Evolutionary conservation across 176 grass and related monocot species (phyloP).

Genomic region (Melocanna baccifera): DNA sequence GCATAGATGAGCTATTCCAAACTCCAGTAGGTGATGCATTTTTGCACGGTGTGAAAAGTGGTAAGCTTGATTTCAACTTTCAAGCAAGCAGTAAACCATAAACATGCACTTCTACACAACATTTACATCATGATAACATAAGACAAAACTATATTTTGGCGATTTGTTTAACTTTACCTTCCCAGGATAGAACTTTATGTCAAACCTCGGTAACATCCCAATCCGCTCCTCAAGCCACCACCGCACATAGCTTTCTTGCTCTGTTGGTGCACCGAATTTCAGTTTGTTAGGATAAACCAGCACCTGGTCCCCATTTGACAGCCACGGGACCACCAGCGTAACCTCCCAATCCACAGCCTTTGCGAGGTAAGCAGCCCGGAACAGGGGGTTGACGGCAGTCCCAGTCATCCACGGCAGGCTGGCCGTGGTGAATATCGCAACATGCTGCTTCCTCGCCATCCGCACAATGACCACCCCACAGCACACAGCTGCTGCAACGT

Average conservation of each 20-base stretch:
- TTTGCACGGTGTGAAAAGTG: neutral
- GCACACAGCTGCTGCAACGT: constrained; percentile 35
- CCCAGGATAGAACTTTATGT: constrained; percentile 82
- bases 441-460: constrained; percentile 65
- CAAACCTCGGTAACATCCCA: constrained; percentile 48
- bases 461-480: neutral
- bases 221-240: constrained; percentile 80
- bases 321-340: constrained; percentile 81
- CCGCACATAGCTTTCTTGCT: constrained; percentile 73
- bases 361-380: constrained; percentile 86
- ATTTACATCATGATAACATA: constrained; percentile 11
- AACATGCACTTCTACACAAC: neutral
- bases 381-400: constrained; percentile 87
- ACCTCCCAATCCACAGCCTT: constrained; percentile 64
- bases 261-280: constrained; percentile 55
- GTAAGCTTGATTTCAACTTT: neutral
- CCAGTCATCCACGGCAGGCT: constrained; percentile 97
- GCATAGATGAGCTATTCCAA: neutral
- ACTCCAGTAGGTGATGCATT: neutral
- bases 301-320: constrained; percentile 64
- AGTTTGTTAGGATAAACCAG: constrained; percentile 94
- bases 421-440: constrained; percentile 89
- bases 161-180: constrained; percentile 51
- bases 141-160: neutral
- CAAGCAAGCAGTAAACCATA: neutral